Evolutionary conservation across 768 basidiomycete genomes (phyloP).

Genomic region (Chalciporus sphaerocephalus): DNA sequence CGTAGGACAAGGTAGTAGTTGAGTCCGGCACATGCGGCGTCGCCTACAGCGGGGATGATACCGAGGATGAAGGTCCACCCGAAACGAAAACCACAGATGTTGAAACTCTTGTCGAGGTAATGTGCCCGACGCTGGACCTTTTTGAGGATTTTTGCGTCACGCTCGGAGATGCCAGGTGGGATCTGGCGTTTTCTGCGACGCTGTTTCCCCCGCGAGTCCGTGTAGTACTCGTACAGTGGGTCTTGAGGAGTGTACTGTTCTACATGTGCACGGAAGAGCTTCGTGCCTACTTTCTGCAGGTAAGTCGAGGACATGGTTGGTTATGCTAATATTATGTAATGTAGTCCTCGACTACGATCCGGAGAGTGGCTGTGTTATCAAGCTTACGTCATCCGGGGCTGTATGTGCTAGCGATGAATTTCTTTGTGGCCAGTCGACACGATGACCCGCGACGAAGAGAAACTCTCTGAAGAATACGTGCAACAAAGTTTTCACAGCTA

Average conservation of each 20-base stretch:
- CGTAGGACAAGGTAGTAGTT: slow-evolving; percentile 75
- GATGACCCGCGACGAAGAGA: slow-evolving; percentile 27
- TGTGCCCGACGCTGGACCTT: slow-evolving; percentile 76
- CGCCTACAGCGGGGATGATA: slow-evolving; percentile 66
- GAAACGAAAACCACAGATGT: slow-evolving; percentile 72
- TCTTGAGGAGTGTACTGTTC: slow-evolving; percentile 67
- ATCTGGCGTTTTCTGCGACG: slow-evolving; percentile 48
- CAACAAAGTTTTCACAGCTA: slow-evolving; percentile 82
- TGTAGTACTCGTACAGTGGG: slow-evolving; percentile 57
- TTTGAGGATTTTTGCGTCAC: slow-evolving; percentile 71
- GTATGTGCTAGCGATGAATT: too few relatives aligned
- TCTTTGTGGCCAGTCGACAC: too few relatives aligned
- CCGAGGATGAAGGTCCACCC: slow-evolving; percentile 86
- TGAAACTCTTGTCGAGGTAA: slow-evolving; percentile 85
- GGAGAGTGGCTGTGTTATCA: too few relatives aligned
- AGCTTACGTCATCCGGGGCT: too few relatives aligned
- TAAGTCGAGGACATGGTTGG: too few relatives aligned
- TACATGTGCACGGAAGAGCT: slow-evolving; percentile 61
- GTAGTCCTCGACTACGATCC: too few relatives aligned
- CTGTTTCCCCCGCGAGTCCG: slow-evolving; percentile 26
- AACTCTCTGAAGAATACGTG: slow-evolving; percentile 59
- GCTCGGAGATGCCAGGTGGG: slow-evolving; percentile 71
- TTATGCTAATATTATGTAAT: too few relatives aligned
- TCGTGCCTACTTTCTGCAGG: slow-evolving; percentile 46
- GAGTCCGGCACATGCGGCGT: slow-evolving; percentile 55